These are phyloP conservation scores for Cucurbita maxima DNA, from an alignment of 306 rosid genomes.

Conservation along the genomic window DNA sequence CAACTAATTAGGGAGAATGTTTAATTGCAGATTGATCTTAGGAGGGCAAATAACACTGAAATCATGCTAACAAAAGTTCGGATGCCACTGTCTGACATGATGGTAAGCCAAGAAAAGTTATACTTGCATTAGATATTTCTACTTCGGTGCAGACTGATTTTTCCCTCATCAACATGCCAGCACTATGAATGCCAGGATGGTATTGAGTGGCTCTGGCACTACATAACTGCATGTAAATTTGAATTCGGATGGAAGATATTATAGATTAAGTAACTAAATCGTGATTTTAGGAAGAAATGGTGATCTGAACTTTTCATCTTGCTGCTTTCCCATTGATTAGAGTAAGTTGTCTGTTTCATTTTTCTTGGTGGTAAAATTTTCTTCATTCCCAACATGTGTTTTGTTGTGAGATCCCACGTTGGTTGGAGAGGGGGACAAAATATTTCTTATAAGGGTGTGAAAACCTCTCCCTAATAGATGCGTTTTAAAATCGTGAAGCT, in stretches of 20 bases:
- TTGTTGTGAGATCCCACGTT: too few relatives aligned
- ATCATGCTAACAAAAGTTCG: constrained; percentile 99
- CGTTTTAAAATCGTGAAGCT: too few relatives aligned
- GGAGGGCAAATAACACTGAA: constrained; percentile 95
- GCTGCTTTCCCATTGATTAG: background rate
- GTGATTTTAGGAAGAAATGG: background rate
- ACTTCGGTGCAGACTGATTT: background rate
- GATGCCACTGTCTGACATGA: constrained; percentile 98
- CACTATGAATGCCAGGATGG: background rate
- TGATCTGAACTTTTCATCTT: background rate
- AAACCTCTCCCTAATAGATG: too few relatives aligned
- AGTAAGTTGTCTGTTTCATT: background rate
- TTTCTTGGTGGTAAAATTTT: background rate
- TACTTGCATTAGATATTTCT: background rate
- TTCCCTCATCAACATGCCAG: background rate
- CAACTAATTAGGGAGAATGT: background rate
- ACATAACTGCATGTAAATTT: background rate
- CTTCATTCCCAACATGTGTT: background rate
- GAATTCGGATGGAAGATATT: background rate
- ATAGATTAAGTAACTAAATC: background rate
- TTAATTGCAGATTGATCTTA: constrained; percentile 63
- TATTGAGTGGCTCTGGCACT: background rate
- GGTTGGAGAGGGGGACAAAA: too few relatives aligned
- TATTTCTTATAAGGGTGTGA: too few relatives aligned
- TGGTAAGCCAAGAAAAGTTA: constrained; percentile 49